These are phyloP conservation scores for Diaporthe longicolla DNA, from an alignment of 2,329 filamentous ascomycete genomes.

Conservation along the genomic window DNA sequence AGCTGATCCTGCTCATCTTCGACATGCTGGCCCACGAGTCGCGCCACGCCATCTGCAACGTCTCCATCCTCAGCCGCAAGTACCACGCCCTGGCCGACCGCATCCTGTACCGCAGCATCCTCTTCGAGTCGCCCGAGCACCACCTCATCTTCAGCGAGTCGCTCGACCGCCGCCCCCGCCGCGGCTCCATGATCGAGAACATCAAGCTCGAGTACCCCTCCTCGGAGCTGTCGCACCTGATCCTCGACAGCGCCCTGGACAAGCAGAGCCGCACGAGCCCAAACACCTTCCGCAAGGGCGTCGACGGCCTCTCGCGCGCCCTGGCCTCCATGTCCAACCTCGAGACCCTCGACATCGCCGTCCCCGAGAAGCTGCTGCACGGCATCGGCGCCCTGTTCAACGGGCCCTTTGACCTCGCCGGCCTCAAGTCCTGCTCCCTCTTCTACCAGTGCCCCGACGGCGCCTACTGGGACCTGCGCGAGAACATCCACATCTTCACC, in stretches of 20 bases:
- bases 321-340: constrained; percentile 66
- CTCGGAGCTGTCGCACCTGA: constrained; percentile 58
- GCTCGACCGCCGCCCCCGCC: constrained; percentile 60
- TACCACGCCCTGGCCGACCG: constrained; percentile 62
- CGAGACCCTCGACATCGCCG: constrained; percentile 61
- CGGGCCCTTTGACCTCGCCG: constrained; percentile 64
- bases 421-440: constrained; percentile 61
- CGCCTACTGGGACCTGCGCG: constrained; percentile 64
- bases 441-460: constrained; percentile 62
- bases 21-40: constrained; percentile 50
- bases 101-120: constrained; percentile 62
- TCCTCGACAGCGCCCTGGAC: constrained; percentile 55
- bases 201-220: constrained; percentile 61
- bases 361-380: constrained; percentile 59
- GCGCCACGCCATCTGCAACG: constrained; percentile 58
- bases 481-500: constrained; percentile 66
- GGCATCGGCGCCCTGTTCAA: constrained; percentile 65
- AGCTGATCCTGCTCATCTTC: constrained; percentile 58
- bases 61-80: constrained; percentile 59
- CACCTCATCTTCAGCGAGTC: constrained; percentile 65
- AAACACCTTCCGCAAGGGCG: constrained; percentile 51
- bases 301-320: constrained; percentile 61
- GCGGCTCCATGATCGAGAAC: constrained; percentile 62
- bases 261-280: constrained; percentile 42
- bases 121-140: constrained; percentile 62